These are phyloP conservation scores for Dothideomycetes sp. DNA, from an alignment of 2,329 filamentous ascomycete genomes.

Conservation along the genomic window DNA sequence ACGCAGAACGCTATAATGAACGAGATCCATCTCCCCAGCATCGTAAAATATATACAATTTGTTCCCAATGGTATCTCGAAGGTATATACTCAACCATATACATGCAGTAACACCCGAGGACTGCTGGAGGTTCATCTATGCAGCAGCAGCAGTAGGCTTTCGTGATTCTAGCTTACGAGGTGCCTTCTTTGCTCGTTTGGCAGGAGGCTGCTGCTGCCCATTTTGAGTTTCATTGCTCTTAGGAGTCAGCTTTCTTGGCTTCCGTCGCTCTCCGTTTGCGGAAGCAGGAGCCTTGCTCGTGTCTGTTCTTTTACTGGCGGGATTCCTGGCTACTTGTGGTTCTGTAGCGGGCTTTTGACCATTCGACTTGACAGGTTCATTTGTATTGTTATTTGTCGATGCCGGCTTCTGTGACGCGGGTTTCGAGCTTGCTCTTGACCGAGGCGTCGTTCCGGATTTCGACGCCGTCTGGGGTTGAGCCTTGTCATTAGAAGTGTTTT, in stretches of 20 bases:
- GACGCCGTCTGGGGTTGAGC: background rate
- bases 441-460: background rate
- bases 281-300: constrained; percentile 18
- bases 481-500: background rate
- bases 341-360: constrained; percentile 16
- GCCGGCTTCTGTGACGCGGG: background rate
- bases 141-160: constrained; percentile 15
- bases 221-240: constrained; percentile 15
- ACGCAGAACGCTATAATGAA: no score
- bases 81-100: no score
- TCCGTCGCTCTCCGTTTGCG: constrained; percentile 16
- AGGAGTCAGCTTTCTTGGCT: constrained; percentile 23
- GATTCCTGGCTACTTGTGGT: constrained; percentile 14
- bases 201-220: background rate
- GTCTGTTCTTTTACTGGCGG: constrained; percentile 15
- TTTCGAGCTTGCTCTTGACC: background rate
- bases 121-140: no score
- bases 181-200: constrained; percentile 16
- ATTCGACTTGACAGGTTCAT: background rate
- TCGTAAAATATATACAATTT: no score
- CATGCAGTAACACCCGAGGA: no score
- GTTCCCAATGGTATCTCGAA: no score
- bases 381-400: background rate
- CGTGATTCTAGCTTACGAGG: constrained; percentile 23
- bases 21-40: no score